Evolutionary conservation across 305 asterid genomes (phyloP), one percentile per base, ranked within the genome.

Genomic region (Fraxinus floribunda): DNA sequence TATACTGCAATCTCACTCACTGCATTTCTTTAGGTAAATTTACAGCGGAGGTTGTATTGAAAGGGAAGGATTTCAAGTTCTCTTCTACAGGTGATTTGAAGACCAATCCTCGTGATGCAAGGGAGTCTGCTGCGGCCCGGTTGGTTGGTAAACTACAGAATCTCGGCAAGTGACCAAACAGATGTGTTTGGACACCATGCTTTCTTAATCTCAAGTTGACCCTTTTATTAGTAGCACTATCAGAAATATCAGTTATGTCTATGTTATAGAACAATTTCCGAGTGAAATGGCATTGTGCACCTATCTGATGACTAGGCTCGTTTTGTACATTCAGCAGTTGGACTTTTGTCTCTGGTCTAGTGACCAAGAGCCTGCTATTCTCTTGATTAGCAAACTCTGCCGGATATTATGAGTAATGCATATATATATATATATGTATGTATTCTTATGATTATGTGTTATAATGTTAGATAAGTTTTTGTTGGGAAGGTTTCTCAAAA

Each of bases 111-210:
- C 4, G 10, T 1, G 88, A 87, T 82, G 93, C 95, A 44, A 82
- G 89, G 83, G 93, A 90, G 66, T 87, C 90, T 5, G 87, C 89
- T 78, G 93, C 93, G 62, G 86, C 90, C 3, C 72, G 79, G 79
- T 87, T 87, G 89, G 84, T 92, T 35, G 75, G 60, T 22, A 62
- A 83, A 64, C 75, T 90, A 73, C 68, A 9, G 1, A 55, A 68
- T 22, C 29, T 64, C 7, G 13, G 72, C 72, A 64, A 24, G 72
- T 64, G 72, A 64, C 9, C 35, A 3, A 22, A 57, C 68, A 2
- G 72, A 62, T 2, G 11, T 22, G 72, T 64, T 64, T 7, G 72
- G 16, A 64, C 32, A 2, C 0, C 72, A 24, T 64, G 72, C 32
- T 24, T 64, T 64, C 32, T 3, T 64, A 64, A 64, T 24, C 35